Evolutionary conservation across 306 rosid genomes (phyloP), one percentile per base, ranked within the genome.

Genomic region (Sechiopsis laciniata): DNA sequence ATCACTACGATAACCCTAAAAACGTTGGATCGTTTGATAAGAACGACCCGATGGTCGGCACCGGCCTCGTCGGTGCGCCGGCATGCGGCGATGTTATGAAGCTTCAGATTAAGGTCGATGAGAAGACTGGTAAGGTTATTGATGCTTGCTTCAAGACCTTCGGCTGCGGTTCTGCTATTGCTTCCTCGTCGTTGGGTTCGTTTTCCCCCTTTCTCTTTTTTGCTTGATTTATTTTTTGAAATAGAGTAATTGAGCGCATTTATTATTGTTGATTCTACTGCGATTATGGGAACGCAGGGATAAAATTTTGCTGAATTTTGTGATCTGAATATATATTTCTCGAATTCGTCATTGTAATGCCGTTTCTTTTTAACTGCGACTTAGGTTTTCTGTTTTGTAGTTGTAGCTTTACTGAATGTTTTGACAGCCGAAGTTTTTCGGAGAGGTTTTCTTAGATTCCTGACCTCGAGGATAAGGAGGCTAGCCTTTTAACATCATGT

Each of bases 61-160:
- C 97, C 1, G 97, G 96, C 6, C 82, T 91, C 76, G 97, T 91
- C 22, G 96, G 95, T 8, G 96, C 96, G 0, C 96, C 96, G 0
- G 95, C 97, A 7, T 92, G 97, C 65, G 97, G 96, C 59, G 96
- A 89, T 65, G 96, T 92, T 35, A 91, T 91, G 97, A 91, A 91
- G 77, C 95, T 91, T 6, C 97, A 91, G 84, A 91, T 91, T 50
- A 91, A 82, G 90, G 88, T 91, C 8, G 97, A 89, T 32, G 90
- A 89, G 7, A 26, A 78, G 42, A 88, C 88, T 37, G 97, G 96
- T 2, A 86, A 92, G 80, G 88, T 92, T 46, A 85, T 84, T 7
- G 97, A 91, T 29, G 97, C 97, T 37, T 77, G 91, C 71, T 91
- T 91, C 84, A 91, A 91, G 87, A 91, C 97, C 50, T 92, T 89